Evolutionary conservation across 83 land plant genomes (phyloP), one percentile per base, ranked within the genome.

Genomic region (Diphasiastrum complanatum): DNA sequence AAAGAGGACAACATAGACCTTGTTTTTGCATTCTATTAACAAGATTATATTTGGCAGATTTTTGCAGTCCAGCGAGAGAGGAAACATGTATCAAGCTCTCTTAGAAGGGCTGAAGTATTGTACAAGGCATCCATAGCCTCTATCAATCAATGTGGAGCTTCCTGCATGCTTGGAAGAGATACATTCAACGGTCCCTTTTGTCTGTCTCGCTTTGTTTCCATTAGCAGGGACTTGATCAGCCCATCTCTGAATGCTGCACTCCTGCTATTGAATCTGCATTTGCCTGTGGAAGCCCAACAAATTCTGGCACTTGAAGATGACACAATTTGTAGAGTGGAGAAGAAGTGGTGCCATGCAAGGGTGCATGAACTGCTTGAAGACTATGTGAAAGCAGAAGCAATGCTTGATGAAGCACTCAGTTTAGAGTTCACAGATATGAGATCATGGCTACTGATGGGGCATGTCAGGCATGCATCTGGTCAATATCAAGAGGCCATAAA

Each of bases 271-370:
- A 74, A 75, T 36, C 45, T 75, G 31, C 47, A 75, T 37, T 28
- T 75, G 51, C 78, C 62, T 32, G 49, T 24, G 23, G 78, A 68
- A 56, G 73, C 66, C 0, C 28, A 62, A 40, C 43, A 64, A 47
- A 22, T 53, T 52, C 40, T 58, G 30, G 16, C 32, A 45, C 43
- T 70, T 58, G 35, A 64, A 63, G 52, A 55, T 51, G n/a, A 49
- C 50, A 27, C 64, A 40, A 40, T 41, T 38, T 55, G 67, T 53
- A 37, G 18, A 19, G 20, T 56, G 1, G 68, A 69, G 56, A 60
- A 61, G 35, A 61, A 75, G 62, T 55, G 63, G 57, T 72, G 68
- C 31, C 45, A 43, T 22, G 73, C 68, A 32, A 75, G 63, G 28
- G 50, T 57, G 12, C 36, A 54, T 28, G 61, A 75, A 33, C 63